Percentiles rank a stretch among this genome's conserved stretches.
phyloP scores from a whole-genome alignment of 129 eudicot genomes.

The Cynara cardunculus region DNA sequence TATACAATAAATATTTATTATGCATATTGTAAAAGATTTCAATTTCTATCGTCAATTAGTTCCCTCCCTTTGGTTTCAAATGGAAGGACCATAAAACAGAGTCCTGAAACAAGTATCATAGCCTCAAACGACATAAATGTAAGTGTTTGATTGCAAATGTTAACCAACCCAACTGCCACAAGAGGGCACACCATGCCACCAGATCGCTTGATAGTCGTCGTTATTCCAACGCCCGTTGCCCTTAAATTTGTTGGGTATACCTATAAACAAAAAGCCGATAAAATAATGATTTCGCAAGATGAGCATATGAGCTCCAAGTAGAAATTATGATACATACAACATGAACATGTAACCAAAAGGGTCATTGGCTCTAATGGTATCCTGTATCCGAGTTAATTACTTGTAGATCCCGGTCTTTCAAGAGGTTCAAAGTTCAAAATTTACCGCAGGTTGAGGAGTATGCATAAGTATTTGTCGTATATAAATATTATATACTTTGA shows the following conservation, averaged over 20 bases:
- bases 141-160: conserved; percentile 45
- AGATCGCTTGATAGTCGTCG: conserved; percentile 50
- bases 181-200: conserved; percentile 76
- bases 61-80: conserved; percentile 53
- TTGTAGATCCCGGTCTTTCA: too few relatives aligned
- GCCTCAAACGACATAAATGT: conserved; percentile 44
- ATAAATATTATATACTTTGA: too few relatives aligned
- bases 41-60: conserved; percentile 19
- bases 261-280: conserved; percentile 21
- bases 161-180: conserved; percentile 53
- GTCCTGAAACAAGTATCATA: conserved; percentile 35
- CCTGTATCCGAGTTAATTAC: too few relatives aligned
- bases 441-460: too few relatives aligned
- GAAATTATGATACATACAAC: background rate
- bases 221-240: conserved; percentile 54
- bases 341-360: too few relatives aligned
- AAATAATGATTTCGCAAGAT: background rate
- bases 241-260: conserved; percentile 61
- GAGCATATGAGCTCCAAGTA: background rate
- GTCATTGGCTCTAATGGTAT: too few relatives aligned
- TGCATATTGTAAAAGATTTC: background rate
- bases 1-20: background rate
- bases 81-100: conserved; percentile 45
- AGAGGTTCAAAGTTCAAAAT: too few relatives aligned
- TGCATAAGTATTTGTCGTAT: too few relatives aligned